These are phyloP conservation scores for Gaertneriomyces sp. DNA, from an alignment of 192 early-diverging fungal genomes.

Conservation along the genomic window DNA sequence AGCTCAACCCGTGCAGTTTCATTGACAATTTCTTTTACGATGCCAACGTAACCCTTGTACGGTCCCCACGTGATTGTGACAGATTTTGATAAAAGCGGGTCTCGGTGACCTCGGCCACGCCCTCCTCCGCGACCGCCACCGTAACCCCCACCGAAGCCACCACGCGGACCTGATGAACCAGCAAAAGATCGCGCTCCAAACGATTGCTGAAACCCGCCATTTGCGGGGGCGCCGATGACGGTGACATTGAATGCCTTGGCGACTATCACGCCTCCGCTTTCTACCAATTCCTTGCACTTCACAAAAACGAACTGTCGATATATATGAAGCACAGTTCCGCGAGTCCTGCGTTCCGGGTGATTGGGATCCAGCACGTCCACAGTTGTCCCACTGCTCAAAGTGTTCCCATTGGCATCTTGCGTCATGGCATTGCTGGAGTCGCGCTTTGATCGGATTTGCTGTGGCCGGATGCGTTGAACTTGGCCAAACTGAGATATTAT, in stretches of 20 bases:
- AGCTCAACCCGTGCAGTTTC: constrained; percentile 79
- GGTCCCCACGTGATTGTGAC: constrained; percentile 82
- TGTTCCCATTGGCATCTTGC: constrained; percentile 49
- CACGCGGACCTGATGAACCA: constrained; percentile 5
- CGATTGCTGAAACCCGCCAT: no score
- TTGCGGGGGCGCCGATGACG: constrained; percentile 9
- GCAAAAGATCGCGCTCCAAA: no score
- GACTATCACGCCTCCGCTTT: constrained; percentile 77
- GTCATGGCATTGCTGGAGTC: constrained; percentile 45
- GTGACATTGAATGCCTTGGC: constrained; percentile 59
- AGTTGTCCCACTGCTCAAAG: constrained; percentile 62
- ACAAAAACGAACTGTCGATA: constrained; percentile 80
- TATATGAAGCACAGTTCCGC: constrained; percentile 77
- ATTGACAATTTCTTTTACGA: constrained; percentile 83
- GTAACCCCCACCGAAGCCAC: constrained; percentile 23
- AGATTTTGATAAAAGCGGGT: constrained; percentile 65
- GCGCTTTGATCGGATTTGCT: constrained; percentile 70
- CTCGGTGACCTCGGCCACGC: constrained; percentile 39
- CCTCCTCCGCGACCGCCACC: constrained; percentile 35
- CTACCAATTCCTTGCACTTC: constrained; percentile 65
- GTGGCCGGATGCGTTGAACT: constrained; percentile 58
- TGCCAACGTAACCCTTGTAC: constrained; percentile 96
- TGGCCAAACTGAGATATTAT: constrained; percentile 75
- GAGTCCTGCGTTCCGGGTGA: constrained; percentile 28
- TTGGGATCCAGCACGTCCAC: constrained; percentile 61